These are phyloP conservation scores for Dictyostelium citrinum DNA, from an alignment of 78 protist species.

Conservation along the genomic window DNA sequence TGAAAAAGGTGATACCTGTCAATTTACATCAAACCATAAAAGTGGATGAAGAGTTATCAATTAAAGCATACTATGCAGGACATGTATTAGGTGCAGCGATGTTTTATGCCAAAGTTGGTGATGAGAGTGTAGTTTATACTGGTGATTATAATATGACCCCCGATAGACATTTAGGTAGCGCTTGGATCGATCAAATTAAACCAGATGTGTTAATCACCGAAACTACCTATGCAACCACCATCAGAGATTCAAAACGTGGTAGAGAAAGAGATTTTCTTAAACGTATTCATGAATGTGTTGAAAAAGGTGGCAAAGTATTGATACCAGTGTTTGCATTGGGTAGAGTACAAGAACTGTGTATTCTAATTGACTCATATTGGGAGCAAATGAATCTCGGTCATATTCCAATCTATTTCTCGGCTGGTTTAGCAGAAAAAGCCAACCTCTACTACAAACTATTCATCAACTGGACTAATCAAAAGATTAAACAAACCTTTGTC, in stretches of 20 bases:
- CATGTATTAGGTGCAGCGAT: slow-evolving; percentile 99
- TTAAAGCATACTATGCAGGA: slow-evolving; percentile 96
- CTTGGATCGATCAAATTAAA: slow-evolving; percentile 79
- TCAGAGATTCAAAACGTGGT: slow-evolving; percentile 93
- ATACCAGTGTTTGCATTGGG: slow-evolving; percentile 99
- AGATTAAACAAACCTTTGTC: slow-evolving; percentile 90
- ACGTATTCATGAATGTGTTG: slow-evolving; percentile 89
- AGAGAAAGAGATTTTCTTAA: slow-evolving; percentile 96
- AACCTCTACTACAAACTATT: slow-evolving; percentile 94
- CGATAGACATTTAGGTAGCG: slow-evolving; percentile 97
- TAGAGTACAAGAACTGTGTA: slow-evolving; percentile 97
- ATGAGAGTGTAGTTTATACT: slow-evolving; percentile 93
- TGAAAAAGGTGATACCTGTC: slow-evolving; percentile 91
- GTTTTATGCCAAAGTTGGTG: slow-evolving; percentile 92
- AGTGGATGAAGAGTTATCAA: slow-evolving; percentile 89
- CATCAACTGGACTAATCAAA: slow-evolving; percentile 95
- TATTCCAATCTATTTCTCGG: slow-evolving; percentile 93
- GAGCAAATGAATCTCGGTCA: slow-evolving; percentile 87
- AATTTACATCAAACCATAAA: slow-evolving; percentile 86
- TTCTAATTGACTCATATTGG: slow-evolving; percentile 97
- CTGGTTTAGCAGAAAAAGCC: slow-evolving; percentile 89
- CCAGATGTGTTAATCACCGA: slow-evolving; percentile 98
- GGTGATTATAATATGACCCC: slow-evolving; percentile 99
- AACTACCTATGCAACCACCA: slow-evolving; percentile 95
- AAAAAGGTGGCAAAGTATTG: slow-evolving; percentile 91